Base-by-base conservation (phyloP, 225 moss, liverwort and hornwort genomes). In the Anthoceros angustus region DNA sequence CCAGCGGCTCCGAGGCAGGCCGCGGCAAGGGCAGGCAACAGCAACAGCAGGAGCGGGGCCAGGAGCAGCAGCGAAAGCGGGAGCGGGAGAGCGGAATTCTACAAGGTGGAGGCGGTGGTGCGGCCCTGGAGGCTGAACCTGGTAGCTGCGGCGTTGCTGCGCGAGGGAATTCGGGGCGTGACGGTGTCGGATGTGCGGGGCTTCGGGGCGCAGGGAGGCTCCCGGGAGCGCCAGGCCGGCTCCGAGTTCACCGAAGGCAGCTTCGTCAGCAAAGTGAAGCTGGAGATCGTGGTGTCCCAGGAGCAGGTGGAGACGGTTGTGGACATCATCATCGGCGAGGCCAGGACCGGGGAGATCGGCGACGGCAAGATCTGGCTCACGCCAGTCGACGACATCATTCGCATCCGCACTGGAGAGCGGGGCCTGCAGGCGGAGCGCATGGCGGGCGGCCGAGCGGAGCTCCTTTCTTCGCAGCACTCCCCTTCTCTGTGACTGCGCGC, bases 311-410 rank as follows among this genome's bases (percentile, higher is more conserved):
- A 91, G 2, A 82, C 72, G 66, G 91, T 95, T 2, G 71, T 91
- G 43, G 80, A 85, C 38, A 87, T 83, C 39, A 75, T 95, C 46
- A 85, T 88, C 39, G 88, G 84, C 41, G 70, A 88, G 65, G 86
- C 91, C 8, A 80, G 88, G 66, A 95, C 95, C 42, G 95, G 95
- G 42, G 95, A 91, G 76, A 95, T 95, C 23, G 95, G 94, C 63
- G 94, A 95, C 9, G 94, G 94, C 39, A 95, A 95, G 74, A 82
- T 91, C 62, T 95, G 91, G 70, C 86, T 88, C 66, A 75, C 71
- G 39, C 94, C 91, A 40, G 83, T 95, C 0, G 10, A 70, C 5
- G 95, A 95, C 65, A 69, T 95, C 62, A 75, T 91, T 40, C 88
- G 91, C 40, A 32, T 98, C 26, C 83, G 88, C 61, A 88, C 88